phyloP scores from a whole-genome alignment of 2,329 filamentous ascomycete species.

The Apiospora hydei region DNA sequence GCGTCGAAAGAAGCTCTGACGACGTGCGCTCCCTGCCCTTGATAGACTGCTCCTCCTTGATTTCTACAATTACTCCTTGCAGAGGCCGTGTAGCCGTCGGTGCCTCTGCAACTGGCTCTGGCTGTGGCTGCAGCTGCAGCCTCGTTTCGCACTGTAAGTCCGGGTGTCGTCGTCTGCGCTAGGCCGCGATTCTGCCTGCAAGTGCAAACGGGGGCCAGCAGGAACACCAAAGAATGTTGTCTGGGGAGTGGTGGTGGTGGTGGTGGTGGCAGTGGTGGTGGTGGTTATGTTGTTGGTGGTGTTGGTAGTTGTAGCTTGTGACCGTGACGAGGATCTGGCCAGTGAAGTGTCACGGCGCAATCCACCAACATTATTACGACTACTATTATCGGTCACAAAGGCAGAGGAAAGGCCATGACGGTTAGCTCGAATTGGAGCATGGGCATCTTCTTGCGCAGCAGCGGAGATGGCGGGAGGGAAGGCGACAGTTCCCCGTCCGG shows the following conservation, averaged over 20 bases:
- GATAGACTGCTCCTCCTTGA: constrained; percentile 18
- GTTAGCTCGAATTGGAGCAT: constrained; percentile 16
- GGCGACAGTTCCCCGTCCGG: constrained; percentile 18
- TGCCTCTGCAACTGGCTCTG: constrained; percentile 9
- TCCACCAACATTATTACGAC: constrained; percentile 22
- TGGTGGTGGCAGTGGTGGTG: background rate
- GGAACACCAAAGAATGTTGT: constrained; percentile 15
- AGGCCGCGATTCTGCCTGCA: background rate
- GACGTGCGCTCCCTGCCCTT: constrained; percentile 18
- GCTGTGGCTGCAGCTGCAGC: constrained; percentile 22
- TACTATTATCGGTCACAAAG: constrained; percentile 16
- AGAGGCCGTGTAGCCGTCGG: constrained; percentile 18
- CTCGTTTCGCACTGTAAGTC: constrained; percentile 17
- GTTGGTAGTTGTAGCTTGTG: constrained; percentile 22
- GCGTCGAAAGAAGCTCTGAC: constrained; percentile 11
- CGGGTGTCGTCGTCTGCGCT: constrained; percentile 12
- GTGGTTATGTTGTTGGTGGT: constrained; percentile 19
- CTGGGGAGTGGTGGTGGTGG: constrained; percentile 1
- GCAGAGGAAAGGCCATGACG: constrained; percentile 19
- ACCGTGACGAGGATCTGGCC: constrained; percentile 17
- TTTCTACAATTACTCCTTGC: constrained; percentile 21
- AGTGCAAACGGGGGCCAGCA: constrained; percentile 14
- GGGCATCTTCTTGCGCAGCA: constrained; percentile 15
- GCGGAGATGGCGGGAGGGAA: constrained; percentile 21
- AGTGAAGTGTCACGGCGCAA: constrained; percentile 20